These are phyloP conservation scores for Colletotrichum sojae DNA, from an alignment of 2,329 filamentous ascomycete species.

Conservation along the genomic window DNA sequence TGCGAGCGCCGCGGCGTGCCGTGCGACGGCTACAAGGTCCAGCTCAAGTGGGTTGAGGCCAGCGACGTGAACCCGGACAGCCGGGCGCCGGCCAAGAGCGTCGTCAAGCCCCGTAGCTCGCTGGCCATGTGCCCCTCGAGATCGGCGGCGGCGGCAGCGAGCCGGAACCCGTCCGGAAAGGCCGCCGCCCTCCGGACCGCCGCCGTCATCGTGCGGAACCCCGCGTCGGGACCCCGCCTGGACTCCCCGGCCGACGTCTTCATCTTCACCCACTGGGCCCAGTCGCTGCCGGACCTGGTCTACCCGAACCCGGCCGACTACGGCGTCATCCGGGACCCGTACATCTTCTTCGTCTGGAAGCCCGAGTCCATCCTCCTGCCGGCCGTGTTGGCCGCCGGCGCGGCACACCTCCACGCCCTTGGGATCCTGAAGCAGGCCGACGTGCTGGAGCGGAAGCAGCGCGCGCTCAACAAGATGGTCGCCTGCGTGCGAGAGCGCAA, in stretches of 20 bases:
- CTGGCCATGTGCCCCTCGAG: neutral
- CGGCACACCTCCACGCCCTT: slow-evolving; percentile 19
- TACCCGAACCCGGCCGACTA: slow-evolving; percentile 29
- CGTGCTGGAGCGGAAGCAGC: slow-evolving; percentile 30
- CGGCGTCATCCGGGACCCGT: slow-evolving; percentile 19
- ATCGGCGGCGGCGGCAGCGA: neutral
- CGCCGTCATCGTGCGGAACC: neutral
- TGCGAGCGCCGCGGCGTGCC: slow-evolving; percentile 10
- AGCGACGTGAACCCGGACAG: slow-evolving; percentile 8
- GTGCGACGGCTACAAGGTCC: slow-evolving; percentile 26
- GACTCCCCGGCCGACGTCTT: slow-evolving; percentile 18
- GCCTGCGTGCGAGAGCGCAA: slow-evolving; percentile 10
- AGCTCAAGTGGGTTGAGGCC: slow-evolving; percentile 33
- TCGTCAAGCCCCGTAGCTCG: slow-evolving; percentile 8
- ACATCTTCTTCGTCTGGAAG: slow-evolving; percentile 25
- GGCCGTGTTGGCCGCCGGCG: slow-evolving; percentile 13
- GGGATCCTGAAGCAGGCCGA: slow-evolving; percentile 14
- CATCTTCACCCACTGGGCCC: slow-evolving; percentile 34
- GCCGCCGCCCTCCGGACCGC: neutral
- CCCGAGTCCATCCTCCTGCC: slow-evolving; percentile 24
- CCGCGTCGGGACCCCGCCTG: slow-evolving; percentile 5
- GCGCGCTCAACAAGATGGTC: slow-evolving; percentile 23
- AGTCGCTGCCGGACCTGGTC: slow-evolving; percentile 17
- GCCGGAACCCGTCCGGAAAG: neutral
- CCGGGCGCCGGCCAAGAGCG: slow-evolving; percentile 13